Evolutionary conservation across 176 grass and related monocot species (phyloP), one percentile per base, ranked within the genome.

Genomic region (Eragrostis curvula): DNA sequence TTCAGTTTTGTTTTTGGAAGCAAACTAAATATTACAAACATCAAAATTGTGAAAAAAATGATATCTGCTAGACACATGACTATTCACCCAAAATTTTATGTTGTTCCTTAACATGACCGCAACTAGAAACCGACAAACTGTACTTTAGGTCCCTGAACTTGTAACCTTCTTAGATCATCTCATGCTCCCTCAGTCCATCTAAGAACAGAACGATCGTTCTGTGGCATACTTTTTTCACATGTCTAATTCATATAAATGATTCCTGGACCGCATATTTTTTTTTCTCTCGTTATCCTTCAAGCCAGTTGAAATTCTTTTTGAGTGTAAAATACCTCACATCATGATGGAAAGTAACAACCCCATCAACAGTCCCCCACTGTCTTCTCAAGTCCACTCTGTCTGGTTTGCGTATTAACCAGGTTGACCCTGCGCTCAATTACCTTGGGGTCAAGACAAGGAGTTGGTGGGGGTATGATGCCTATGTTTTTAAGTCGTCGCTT

Each of bases 1-100:
- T 74, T 42, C 32, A 24, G 30, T 78, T 10, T 74, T 79, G 25
- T 75, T 20, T 79, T 79, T 59, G 10, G 7, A 8, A 8, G 62
- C 69, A 43, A 77, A 60, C 56, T 75, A 49, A 20, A n/a, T 40
- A 50, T 49, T 32, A 36, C 51, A 77, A 82, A 39, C 60, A 68
- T 70, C 47, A 84, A 24, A 43, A 18, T 75, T 73, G 69, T 63
- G 45, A 74, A 62, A 44, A 44, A 62, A 45, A 15, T 17, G 16
- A 68, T 69, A 39, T 71, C n/a, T 50, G 21, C 7, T 17, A 71
- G 21, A 61, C 28, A 69, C n/a, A 57, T 79, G 30, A 36, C 32
- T 36, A 36, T 36, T 83, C 9, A 41, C 51, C 44, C 69, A 73
- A 72, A 14, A 16, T 41, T 74, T 74, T 65, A 29, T 68, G 25